phyloP scores from a whole-genome alignment of 73 alveolate species.

The Halteria grandinella region DNA sequence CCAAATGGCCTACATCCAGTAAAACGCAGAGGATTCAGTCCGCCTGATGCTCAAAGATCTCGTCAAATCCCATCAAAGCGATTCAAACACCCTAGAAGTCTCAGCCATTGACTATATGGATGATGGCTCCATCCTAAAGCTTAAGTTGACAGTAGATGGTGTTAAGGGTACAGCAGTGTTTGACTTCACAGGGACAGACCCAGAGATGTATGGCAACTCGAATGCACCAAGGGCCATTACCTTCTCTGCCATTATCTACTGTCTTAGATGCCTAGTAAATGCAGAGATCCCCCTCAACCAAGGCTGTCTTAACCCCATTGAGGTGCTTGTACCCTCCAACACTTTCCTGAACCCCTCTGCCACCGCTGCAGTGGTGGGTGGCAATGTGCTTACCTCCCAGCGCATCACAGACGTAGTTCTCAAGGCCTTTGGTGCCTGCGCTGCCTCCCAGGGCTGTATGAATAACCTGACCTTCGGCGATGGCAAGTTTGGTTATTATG shows the following conservation, averaged over 20 bases:
- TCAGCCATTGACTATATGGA: conserved; percentile 85
- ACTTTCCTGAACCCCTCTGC: conserved; percentile 76
- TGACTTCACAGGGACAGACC: conserved; percentile 75
- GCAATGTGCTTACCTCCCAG: conserved; percentile 86
- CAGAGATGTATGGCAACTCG: conserved; percentile 70
- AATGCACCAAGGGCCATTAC: conserved; percentile 86
- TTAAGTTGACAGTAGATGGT: conserved; percentile 69
- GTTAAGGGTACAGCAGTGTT: conserved; percentile 69
- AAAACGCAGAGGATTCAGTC: conserved; percentile 84
- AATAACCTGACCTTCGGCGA: conserved; percentile 91
- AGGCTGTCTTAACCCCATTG: conserved; percentile 91
- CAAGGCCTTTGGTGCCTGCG: conserved; percentile 82
- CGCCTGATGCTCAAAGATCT: conserved; percentile 73
- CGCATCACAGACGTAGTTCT: conserved; percentile 88
- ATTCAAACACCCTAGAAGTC: no score
- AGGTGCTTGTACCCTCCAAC: conserved; percentile 68
- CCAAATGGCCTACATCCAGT: conserved; percentile 84
- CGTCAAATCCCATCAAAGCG: no score
- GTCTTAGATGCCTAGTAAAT: conserved; percentile 87
- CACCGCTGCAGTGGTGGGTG: conserved; percentile 91
- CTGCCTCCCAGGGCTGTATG: conserved; percentile 94
- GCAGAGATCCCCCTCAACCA: conserved; percentile 88
- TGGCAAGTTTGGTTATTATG: conserved; percentile 76
- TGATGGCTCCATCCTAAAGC: conserved; percentile 76
- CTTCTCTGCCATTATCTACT: conserved; percentile 86